Base-by-base conservation (phyloP, 2,329 filamentous ascomycete species). In the Colletotrichum tofieldiae region DNA sequence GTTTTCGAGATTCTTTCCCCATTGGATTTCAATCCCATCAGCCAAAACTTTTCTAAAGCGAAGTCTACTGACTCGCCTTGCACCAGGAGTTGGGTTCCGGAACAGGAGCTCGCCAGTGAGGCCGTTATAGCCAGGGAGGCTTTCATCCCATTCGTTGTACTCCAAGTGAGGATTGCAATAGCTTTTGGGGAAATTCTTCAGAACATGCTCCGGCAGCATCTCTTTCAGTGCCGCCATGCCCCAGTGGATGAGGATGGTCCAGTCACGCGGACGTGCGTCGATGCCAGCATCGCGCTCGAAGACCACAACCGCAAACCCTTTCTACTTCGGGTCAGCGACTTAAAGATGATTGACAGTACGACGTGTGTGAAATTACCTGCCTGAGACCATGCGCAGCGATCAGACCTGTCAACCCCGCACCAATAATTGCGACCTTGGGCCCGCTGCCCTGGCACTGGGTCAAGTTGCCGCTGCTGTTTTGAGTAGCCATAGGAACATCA, bases 211-310 rank as follows among this genome's bases (percentile, higher is more conserved):
- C 1, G 83, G 81, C 2, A 84, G 76, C 58, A 84, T 74, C 55
- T 80, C 74, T 52, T 66, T 73, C 60, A 85, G 78, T 7, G 77
- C 75, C 1, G 81, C 78, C 75, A 83, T 78, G 16, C 79, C 82
- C 83, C 83, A 85, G 72, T 83, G 82, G 29, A 84, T 73, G 14
- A 82, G 76, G 41, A 84, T 82, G n/a, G 79, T 81, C 82, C 82
- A 83, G 76, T 83, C 82, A 65, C 82, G 80, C 3, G 69, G 59
- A 11, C 81, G 78, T 29, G 76, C 75, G 11, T 78, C 74, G 66
- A 81, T 55, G 62, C 76, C 73, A 1, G 66, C 61, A 43, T 83
- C 82, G 20, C 68, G 59, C 29, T 83, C 82, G 61, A 79, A 82
- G 2, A 83, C 71, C 41, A 75, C 64, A 7, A 80, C 80, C 6